Base-by-base conservation (phyloP, 331 rosid genomes). In the Cydonia oblonga region DNA sequence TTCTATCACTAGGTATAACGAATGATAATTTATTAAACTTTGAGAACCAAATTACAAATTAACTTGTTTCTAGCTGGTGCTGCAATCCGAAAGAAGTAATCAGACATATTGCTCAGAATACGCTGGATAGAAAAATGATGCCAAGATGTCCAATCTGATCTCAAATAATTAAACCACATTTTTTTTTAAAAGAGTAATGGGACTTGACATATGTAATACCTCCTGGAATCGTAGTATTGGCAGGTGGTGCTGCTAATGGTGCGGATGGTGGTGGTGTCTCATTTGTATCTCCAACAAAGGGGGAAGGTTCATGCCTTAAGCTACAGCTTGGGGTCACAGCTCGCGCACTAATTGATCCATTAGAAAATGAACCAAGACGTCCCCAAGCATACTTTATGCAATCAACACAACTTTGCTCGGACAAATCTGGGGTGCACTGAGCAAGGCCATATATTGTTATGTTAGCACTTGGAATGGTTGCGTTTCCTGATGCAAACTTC, bases 341-440 rank as follows among this genome's bases (percentile, higher is more conserved):
- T 56, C 38, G 16, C 62, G 4, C 46, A 2, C 26, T 64, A 0
- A 4, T 2, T 10, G 2, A 20, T 3, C 13, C 40, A 4, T 0
- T 12, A 15, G 53, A 75, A 16, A 23, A 62, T 0, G 0, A 0
- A 3, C 0, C n/a, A 9, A 32, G 1, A 0, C 0, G 0, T 8
- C 1, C n/a, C 0, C 53, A 0, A 7, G 67, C 23, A 5, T 0
- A 3, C 1, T 12, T 1, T 38, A 80, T 15, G 49, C 80, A 84
- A 15, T 4, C 0, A 15, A 2, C 6, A 68, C 84, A 84, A 0
- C 54, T 32, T 0, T 2, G 3, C 12, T 16, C 18, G 0, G 70
- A 18, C 46, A 84, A 38, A 10, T 81, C 82, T 2, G 81, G 82
- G 0, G 80, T 66, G 70, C 82, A 80, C 52, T 80, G 81, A 6